A percentile compares a stretch with the other conserved stretches of the same genome.
These are phyloP conservation scores for Conticribra weissflogii DNA, from an alignment of 108 stramenopile species.

Conservation along the genomic window DNA sequence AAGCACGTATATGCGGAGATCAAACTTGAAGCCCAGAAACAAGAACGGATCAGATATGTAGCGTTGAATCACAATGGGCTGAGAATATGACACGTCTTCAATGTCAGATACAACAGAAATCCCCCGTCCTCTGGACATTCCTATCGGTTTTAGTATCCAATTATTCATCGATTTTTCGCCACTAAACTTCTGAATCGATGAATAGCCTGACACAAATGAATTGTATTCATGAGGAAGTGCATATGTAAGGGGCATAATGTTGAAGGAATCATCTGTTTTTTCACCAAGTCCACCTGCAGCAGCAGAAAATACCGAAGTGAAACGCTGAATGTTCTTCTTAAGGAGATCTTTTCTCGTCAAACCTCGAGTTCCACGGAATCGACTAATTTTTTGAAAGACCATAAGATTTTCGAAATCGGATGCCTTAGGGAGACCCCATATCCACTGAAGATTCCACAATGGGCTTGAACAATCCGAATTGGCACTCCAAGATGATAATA, in stretches of 20 bases:
- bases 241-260: slow-evolving; percentile 83
- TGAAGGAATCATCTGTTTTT: slow-evolving; percentile 18
- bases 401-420: slow-evolving; percentile 36
- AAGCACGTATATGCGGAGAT: slow-evolving; percentile 87
- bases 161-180: slow-evolving; percentile 16
- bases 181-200: slow-evolving; percentile 17
- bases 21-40: slow-evolving; percentile 85
- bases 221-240: slow-evolving; percentile 73
- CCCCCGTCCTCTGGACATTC: slow-evolving; percentile 79
- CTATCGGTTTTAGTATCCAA: slow-evolving; percentile 90
- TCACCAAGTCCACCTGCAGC: background rate
- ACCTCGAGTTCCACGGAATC: slow-evolving; percentile 37
- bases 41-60: slow-evolving; percentile 85
- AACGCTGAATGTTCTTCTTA: slow-evolving; percentile 74
- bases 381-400: slow-evolving; percentile 48
- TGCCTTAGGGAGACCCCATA: slow-evolving; percentile 43
- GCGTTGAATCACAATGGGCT: slow-evolving; percentile 67
- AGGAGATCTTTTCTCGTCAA: slow-evolving; percentile 68
- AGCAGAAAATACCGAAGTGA: slow-evolving; percentile 4
- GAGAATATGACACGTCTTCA: slow-evolving; percentile 62
- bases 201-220: slow-evolving; percentile 41
- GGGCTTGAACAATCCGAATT: slow-evolving; percentile 1
- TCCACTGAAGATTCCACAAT: slow-evolving; percentile 50
- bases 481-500: slow-evolving; percentile 22
- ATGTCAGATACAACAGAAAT: slow-evolving; percentile 74